Conservation (phyloP, 805 yeast species). For the Kluyveromyces aestuarii region DNA sequence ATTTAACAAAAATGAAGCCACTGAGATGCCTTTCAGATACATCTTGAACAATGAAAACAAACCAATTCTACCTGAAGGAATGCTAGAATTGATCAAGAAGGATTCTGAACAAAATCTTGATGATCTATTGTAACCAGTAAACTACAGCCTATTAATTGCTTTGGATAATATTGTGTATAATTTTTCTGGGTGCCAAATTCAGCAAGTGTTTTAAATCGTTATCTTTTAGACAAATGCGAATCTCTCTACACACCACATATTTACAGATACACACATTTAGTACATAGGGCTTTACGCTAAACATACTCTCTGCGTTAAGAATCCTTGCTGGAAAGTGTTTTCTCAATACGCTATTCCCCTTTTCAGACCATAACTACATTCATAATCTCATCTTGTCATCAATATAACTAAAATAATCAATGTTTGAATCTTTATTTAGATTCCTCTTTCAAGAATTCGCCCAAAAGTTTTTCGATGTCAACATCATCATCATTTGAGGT, state of each 20-base stretch:
- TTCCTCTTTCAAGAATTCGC: slow-evolving; percentile 17
- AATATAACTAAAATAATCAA: too few species aligned
- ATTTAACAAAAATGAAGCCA: slow-evolving; percentile 79
- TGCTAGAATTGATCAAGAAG: slow-evolving; percentile 74
- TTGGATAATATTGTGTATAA: too few species aligned
- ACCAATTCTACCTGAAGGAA: slow-evolving; percentile 88
- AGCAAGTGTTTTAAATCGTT: not conserved
- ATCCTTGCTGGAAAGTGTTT: too few species aligned
- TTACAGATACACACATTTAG: not conserved
- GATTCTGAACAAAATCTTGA: slow-evolving; percentile 81
- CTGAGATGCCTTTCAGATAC: slow-evolving; percentile 97
- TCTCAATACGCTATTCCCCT: too few species aligned
- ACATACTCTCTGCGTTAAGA: too few species aligned
- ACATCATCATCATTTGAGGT: slow-evolving; percentile 9
- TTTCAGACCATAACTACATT: too few species aligned
- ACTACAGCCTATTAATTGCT: too few species aligned
- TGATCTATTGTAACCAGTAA: slow-evolving; percentile 34
- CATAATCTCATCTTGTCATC: too few species aligned
- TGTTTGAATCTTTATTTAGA: slow-evolving; percentile 1
- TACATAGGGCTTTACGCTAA: too few species aligned
- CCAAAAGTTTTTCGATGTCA: slow-evolving; percentile 20
- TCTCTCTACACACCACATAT: not conserved
- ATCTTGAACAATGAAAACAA: slow-evolving; percentile 50
- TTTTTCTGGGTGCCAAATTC: too few species aligned
- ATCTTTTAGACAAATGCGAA: too few species aligned